Percentiles rank a stretch among this genome's conserved stretches.
These are phyloP conservation scores for Colletotrichum liaoningense DNA, from an alignment of 2,329 filamentous ascomycete species.

Conservation along the genomic window DNA sequence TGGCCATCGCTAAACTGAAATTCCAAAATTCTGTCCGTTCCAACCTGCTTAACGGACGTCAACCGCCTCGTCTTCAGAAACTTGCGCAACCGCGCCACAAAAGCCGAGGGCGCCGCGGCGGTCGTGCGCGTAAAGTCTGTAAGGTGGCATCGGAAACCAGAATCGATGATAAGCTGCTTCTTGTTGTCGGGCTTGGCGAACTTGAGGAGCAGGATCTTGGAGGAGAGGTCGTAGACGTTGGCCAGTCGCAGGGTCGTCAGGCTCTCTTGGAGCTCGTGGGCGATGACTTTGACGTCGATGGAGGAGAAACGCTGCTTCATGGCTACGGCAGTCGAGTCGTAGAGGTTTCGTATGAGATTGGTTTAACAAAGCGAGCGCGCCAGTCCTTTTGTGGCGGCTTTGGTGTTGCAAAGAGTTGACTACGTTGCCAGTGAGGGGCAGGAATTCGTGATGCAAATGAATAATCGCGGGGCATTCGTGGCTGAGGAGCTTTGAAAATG, in stretches of 20 bases:
- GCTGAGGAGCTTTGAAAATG: constrained; percentile 17
- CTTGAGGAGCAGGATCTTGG: constrained; percentile 94
- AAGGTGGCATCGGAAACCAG: constrained; percentile 94
- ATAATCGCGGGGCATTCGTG: constrained; percentile 36
- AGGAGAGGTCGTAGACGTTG: constrained; percentile 96
- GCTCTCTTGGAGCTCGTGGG: constrained; percentile 86
- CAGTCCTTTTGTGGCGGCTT: constrained; percentile 7
- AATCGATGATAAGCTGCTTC: constrained; percentile 92
- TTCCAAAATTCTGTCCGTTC: constrained; percentile 93
- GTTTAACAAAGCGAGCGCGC: background rate
- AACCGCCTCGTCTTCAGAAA: constrained; percentile 87
- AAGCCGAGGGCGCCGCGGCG: constrained; percentile 83
- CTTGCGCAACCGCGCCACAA: constrained; percentile 88
- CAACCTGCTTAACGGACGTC: constrained; percentile 84
- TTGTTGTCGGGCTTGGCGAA: constrained; percentile 91
- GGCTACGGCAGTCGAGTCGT: constrained; percentile 38
- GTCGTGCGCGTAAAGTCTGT: constrained; percentile 92
- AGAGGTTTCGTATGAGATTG: background rate
- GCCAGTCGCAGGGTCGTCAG: constrained; percentile 84
- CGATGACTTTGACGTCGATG: constrained; percentile 88
- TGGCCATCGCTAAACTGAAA: constrained; percentile 92
- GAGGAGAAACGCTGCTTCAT: constrained; percentile 88
- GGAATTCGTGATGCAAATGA: constrained; percentile 22
- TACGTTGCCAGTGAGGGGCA: constrained; percentile 27
- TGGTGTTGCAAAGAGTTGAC: constrained; percentile 1